Conservation (phyloP, 345 rosid genomes). For the Trapa incisa region DNA sequence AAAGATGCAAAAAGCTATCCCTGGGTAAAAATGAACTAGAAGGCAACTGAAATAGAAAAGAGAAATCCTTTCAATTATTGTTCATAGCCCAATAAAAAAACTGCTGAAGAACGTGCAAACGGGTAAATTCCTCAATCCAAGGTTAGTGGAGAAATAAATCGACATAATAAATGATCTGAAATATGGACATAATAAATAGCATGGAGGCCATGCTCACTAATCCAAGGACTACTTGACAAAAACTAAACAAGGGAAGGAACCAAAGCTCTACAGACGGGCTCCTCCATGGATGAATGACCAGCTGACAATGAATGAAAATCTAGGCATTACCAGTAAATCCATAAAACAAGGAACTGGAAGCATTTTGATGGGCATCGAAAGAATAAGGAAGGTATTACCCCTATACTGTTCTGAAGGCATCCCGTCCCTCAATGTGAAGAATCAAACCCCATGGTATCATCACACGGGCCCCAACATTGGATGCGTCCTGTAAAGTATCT, state of each 20-base stretch:
- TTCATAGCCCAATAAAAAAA: not conserved
- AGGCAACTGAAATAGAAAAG: not conserved
- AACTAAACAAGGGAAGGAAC: not conserved
- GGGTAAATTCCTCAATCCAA: not conserved
- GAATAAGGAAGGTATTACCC: constrained; percentile 13
- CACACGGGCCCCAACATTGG: not conserved
- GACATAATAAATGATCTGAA: not conserved
- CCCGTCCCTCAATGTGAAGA: constrained; percentile 4
- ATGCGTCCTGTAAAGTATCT: constrained; percentile 2
- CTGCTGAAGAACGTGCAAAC: too few relatives aligned
- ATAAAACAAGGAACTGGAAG: not conserved
- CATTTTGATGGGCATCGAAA: constrained; percentile 4
- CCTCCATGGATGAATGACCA: not conserved
- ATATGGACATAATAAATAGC: not conserved
- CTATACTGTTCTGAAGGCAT: not conserved
- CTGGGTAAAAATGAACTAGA: not conserved
- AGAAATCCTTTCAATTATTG: not conserved
- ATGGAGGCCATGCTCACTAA: not conserved
- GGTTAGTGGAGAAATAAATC: not conserved
- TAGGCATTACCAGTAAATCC: constrained; percentile 10
- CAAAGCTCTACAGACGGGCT: not conserved
- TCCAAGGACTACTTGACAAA: not conserved
- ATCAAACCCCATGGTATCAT: constrained; percentile 4
- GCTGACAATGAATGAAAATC: not conserved
- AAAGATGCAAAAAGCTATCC: not conserved